phyloP scores from a whole-genome alignment of 148 eudicot species.

The Oxyria digyna region DNA sequence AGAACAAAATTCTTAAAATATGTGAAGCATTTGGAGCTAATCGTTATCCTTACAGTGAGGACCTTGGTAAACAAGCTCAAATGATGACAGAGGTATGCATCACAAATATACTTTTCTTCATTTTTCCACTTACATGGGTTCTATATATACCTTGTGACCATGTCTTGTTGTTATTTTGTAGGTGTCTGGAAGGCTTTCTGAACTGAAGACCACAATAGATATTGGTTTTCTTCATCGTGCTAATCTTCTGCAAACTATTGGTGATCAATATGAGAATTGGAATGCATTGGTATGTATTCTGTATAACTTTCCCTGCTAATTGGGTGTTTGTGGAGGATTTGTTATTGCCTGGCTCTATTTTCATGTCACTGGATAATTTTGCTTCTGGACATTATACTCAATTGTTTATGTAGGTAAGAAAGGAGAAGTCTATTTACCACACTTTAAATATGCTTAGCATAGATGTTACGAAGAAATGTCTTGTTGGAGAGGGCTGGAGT shows the following conservation, averaged over 20 bases:
- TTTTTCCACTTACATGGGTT: neutral
- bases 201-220: slow-evolving; percentile 80
- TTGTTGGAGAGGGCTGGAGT: slow-evolving; percentile 99
- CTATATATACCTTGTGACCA: neutral
- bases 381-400: neutral
- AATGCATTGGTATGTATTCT: slow-evolving; percentile 48
- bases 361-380: neutral
- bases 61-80: slow-evolving; percentile 60
- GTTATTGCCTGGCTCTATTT: neutral
- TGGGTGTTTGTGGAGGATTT: neutral
- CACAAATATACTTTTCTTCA: neutral
- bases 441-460: slow-evolving; percentile 95
- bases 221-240: slow-evolving; percentile 64
- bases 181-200: slow-evolving; percentile 77
- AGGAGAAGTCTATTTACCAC: slow-evolving; percentile 87
- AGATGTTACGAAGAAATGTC: slow-evolving; percentile 96
- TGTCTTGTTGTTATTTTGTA: slow-evolving; percentile 13
- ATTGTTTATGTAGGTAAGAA: slow-evolving; percentile 51
- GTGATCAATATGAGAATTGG: slow-evolving; percentile 79
- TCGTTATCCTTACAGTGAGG: slow-evolving; percentile 82
- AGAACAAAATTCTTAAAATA: slow-evolving; percentile 76
- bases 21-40: slow-evolving; percentile 98
- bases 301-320: neutral
- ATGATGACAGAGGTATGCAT: slow-evolving; percentile 71
- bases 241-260: slow-evolving; percentile 62